Evolutionary conservation across 768 basidiomycete species (phyloP), one percentile per base, ranked within the genome.

Genomic region (Epithele typhae): DNA sequence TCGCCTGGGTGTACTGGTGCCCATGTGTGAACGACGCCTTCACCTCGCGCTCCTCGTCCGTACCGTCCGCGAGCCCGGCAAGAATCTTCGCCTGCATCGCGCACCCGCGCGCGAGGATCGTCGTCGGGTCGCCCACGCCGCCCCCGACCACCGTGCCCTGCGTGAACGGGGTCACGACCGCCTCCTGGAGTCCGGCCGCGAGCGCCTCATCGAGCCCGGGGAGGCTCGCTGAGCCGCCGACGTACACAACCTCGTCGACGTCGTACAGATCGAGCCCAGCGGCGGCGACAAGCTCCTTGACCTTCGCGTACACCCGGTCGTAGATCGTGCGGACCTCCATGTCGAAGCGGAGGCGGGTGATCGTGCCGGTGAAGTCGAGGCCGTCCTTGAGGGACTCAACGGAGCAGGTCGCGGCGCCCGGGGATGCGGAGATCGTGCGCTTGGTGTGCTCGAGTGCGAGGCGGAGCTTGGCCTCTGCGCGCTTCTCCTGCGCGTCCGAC

Each of bases 341-440:
- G 58, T 60, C 64, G 53, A 74, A 76, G 8, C 77, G 72, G 50
- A 79, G 64, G 8, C 75, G 69, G 50, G 76, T 80, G 60, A 82
- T 75, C 9, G 78, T 74, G 7, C 82, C 85, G 3, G 88, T 92
- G 61, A 84, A 92, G 67, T 99, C 95, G 30, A 89, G 62, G 1
- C 94, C 95, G 48, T 95, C 93, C 65, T 94, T 95, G 56, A 99
- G 77, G 0, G 87, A 90, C 67, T 96, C 93, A 53, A 99, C 88
- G 15, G 88, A 87, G 67, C 92, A 91, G 1, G 89, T 89, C 2
- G 92, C 93, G 1, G 92, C 89, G 12, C 87, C 86, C 3, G 85
- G 78, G 4, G 84, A 86, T 0, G 95, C 94, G 42, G 82, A 84
- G 54, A 98, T 75, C 0, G 92, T 92, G 54, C 93, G 82, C 69